phyloP scores from a whole-genome alignment of 139 green algal species.

The Picochlorum sp. region DNA sequence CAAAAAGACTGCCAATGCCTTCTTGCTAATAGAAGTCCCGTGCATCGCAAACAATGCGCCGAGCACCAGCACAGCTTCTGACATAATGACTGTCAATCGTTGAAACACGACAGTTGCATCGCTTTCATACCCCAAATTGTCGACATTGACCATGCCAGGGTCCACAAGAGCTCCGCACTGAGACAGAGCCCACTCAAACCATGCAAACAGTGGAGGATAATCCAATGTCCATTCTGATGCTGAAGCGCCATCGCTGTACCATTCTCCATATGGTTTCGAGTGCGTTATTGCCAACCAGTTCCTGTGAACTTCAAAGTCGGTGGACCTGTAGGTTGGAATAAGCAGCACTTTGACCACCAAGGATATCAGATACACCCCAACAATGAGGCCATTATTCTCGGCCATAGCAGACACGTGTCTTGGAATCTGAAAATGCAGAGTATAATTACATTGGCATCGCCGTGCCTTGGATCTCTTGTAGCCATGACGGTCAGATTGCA shows the following conservation, averaged over 20 bases:
- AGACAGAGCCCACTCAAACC: conserved; percentile 74
- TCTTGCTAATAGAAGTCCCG: neutral
- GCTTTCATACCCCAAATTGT: conserved; percentile 63
- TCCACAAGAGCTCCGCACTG: conserved; percentile 57
- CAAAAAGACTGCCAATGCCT: conserved; percentile 27
- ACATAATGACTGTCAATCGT: conserved; percentile 57
- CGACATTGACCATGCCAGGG: conserved; percentile 57
- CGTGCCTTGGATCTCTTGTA: too few species aligned
- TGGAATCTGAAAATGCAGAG: too few species aligned
- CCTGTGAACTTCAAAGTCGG: conserved; percentile 94
- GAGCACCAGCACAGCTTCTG: conserved; percentile 48
- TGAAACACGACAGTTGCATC: conserved; percentile 66
- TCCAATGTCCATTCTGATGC: conserved; percentile 93
- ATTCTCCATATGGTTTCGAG: neutral
- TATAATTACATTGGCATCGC: too few species aligned
- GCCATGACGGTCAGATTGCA: too few species aligned
- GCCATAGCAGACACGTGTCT: too few species aligned
- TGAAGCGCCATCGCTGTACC: conserved; percentile 64
- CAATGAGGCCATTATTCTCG: too few species aligned
- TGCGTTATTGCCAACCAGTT: conserved; percentile 93
- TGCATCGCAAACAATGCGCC: conserved; percentile 22
- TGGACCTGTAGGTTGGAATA: conserved; percentile 78
- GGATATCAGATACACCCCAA: neutral
- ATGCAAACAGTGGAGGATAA: conserved; percentile 95
- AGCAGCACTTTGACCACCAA: conserved; percentile 70